A percentile compares a stretch with the other conserved stretches of the same genome.
Evolutionary conservation across 306 rosid species (phyloP).

Genomic region (Gastrolobium villosum): DNA sequence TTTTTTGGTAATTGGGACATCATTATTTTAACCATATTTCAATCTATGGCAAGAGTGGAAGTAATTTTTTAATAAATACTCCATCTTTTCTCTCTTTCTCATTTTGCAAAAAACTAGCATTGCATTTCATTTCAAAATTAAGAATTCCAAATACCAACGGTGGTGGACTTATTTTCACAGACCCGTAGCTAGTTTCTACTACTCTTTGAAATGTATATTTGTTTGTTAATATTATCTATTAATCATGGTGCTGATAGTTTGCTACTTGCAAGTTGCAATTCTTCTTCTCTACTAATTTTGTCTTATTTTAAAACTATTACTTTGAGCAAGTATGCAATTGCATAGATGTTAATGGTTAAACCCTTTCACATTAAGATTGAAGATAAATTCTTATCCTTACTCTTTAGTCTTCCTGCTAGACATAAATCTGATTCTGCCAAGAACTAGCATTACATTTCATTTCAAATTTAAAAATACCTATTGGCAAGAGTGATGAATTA

Average conservation of each 20-base stretch:
- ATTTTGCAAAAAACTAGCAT: neutral
- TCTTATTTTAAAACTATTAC: neutral
- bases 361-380: neutral
- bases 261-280: neutral
- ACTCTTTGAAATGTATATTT: neutral
- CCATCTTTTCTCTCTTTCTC: neutral
- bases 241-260: neutral
- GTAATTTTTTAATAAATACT: neutral
- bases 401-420: neutral
- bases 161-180: neutral
- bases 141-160: neutral
- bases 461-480: neutral
- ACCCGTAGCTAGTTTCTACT: neutral
- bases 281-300: neutral
- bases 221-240: neutral
- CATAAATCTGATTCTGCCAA: neutral
- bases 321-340: slow-evolving; percentile 1
- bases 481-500: neutral
- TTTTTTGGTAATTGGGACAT: neutral
- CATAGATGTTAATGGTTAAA: neutral
- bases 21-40: neutral
- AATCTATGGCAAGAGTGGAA: neutral
- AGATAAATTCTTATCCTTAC: neutral
- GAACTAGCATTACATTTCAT: slow-evolving; percentile 21
- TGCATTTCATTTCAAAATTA: neutral